These are phyloP conservation scores for Fusarium chuoi DNA, from an alignment of 2,329 filamentous ascomycete species.

Conservation along the genomic window DNA sequence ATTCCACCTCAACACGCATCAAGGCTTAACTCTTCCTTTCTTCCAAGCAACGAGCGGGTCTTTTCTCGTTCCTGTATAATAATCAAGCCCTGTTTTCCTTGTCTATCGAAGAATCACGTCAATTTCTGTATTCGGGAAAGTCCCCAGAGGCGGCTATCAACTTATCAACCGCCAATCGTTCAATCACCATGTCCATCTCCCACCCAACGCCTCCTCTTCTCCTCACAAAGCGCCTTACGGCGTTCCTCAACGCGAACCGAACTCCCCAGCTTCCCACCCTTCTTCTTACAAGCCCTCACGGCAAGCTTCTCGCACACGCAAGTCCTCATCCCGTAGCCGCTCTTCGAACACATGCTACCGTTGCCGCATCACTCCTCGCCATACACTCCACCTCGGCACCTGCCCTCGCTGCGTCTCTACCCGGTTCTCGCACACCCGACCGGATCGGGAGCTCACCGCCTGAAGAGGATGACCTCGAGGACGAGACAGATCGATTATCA, in stretches of 20 bases:
- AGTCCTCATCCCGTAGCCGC: constrained; percentile 64
- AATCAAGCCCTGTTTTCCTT: too few species aligned
- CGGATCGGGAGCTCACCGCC: constrained; percentile 41
- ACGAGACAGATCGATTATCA: constrained; percentile 40
- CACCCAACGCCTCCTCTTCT: constrained; percentile 66
- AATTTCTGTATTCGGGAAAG: not conserved
- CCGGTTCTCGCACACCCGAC: constrained; percentile 48
- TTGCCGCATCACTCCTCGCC: constrained; percentile 70
- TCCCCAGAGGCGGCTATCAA: not conserved
- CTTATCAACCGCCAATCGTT: not conserved
- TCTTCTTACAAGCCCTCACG: constrained; percentile 68
- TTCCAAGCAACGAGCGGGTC: not conserved
- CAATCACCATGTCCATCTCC: constrained; percentile 48
- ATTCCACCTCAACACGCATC: constrained; percentile 24
- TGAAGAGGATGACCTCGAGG: constrained; percentile 41
- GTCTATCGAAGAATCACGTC: not conserved
- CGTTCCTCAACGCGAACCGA: constrained; percentile 69
- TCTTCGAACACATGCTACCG: constrained; percentile 71
- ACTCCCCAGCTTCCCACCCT: constrained; percentile 67
- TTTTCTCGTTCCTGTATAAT: not conserved
- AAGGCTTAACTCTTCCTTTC: constrained; percentile 10
- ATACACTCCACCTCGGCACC: constrained; percentile 62
- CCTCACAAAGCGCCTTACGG: constrained; percentile 72
- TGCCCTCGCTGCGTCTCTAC: constrained; percentile 56
- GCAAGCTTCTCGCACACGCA: constrained; percentile 72